These are phyloP conservation scores for Gastrolobium villosum DNA, from an alignment of 306 rosid genomes.

Conservation along the genomic window DNA sequence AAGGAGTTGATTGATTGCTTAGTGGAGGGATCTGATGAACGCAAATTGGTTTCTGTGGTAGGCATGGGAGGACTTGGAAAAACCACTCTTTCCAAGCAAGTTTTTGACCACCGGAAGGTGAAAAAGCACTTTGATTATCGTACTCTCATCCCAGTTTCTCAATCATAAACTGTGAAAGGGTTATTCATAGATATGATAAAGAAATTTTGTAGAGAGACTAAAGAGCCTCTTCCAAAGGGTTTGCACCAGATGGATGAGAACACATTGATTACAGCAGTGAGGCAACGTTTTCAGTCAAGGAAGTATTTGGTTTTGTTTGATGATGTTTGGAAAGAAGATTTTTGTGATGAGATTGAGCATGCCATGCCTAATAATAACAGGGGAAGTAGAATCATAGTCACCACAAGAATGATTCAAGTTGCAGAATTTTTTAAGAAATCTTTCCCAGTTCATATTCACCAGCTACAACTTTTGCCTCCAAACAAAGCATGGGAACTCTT, in stretches of 20 bases:
- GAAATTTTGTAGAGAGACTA: neutral
- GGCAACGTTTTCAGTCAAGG: neutral
- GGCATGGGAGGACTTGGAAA: conserved; percentile 45
- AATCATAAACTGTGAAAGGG: conserved; percentile 2
- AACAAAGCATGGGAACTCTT: conserved; percentile 36
- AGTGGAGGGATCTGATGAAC: neutral
- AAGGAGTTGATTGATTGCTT: conserved; percentile 1
- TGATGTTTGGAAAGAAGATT: conserved; percentile 31
- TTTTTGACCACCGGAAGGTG: neutral
- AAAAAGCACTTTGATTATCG: neutral
- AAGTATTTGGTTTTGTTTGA: conserved; percentile 24
- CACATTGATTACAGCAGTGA: neutral
- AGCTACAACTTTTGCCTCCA: neutral
- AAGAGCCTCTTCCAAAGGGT: conserved; percentile 7
- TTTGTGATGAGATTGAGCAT: neutral
- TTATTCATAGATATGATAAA: conserved; percentile 1
- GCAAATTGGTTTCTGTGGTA: conserved; percentile 5
- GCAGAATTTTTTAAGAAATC: conserved; percentile 29
- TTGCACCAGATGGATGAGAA: neutral
- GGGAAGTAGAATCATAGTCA: conserved; percentile 24
- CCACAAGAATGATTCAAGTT: conserved; percentile 25
- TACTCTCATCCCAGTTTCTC: conserved; percentile 26
- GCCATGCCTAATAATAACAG: neutral
- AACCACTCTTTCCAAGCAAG: conserved; percentile 34
- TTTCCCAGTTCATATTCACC: conserved; percentile 4